Conservation (phyloP, 345 rosid species). For the Clarkia xantiana region DNA sequence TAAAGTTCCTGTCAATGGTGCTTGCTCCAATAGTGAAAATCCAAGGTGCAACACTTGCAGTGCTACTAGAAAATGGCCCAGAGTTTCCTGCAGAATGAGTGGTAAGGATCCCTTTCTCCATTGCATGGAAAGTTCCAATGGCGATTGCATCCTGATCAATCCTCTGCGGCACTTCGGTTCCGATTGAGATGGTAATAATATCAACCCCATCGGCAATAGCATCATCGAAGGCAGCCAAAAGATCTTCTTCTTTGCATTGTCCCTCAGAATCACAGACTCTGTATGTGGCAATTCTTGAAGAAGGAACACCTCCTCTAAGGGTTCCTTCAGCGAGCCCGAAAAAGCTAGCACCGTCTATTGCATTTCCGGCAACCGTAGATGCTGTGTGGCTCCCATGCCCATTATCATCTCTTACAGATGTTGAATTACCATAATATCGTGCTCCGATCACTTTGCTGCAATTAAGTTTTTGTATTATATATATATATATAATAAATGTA, state of each 20-base stretch:
- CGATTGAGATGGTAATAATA: constrained; percentile 16
- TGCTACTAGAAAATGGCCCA: neutral
- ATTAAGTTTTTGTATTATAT: too few species aligned
- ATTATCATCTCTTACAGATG: too few species aligned
- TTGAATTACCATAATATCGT: too few species aligned
- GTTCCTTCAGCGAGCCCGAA: too few species aligned
- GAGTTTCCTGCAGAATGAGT: constrained; percentile 15
- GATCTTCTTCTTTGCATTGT: neutral
- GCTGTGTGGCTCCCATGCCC: too few species aligned
- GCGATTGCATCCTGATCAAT: constrained; percentile 4
- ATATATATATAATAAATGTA: too few species aligned
- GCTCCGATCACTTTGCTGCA: too few species aligned
- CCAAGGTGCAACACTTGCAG: constrained; percentile 19
- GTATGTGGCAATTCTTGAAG: neutral
- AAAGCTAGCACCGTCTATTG: too few species aligned
- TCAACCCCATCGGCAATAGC: constrained; percentile 10
- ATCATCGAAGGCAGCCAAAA: too few species aligned
- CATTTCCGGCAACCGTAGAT: too few species aligned
- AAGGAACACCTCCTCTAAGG: too few species aligned
- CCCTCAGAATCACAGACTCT: neutral
- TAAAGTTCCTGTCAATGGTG: constrained; percentile 12
- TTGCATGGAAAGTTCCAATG: constrained; percentile 20
- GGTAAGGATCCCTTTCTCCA: constrained; percentile 16
- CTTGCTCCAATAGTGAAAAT: constrained; percentile 16
- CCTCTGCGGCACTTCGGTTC: fast-evolving